These are phyloP conservation scores for Straminergon stramineum DNA, from an alignment of 225 moss, liverwort and hornwort genomes.

Conservation along the genomic window DNA sequence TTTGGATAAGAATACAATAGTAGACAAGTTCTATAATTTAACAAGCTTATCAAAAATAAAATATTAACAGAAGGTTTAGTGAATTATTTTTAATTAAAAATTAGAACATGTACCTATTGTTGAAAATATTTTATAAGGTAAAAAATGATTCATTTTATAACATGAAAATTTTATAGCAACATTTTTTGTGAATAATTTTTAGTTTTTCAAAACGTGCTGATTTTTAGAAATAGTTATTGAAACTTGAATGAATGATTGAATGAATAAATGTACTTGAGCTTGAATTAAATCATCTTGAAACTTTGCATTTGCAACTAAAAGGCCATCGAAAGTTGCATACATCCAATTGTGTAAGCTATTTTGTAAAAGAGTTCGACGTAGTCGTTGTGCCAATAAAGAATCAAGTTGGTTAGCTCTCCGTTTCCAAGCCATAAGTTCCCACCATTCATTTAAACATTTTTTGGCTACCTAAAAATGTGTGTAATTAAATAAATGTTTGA, in stretches of 20 bases:
- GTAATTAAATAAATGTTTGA: background rate
- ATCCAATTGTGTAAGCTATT: conserved; percentile 82
- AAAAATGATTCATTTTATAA: background rate
- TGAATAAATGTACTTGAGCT: conserved; percentile 43
- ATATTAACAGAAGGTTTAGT: background rate
- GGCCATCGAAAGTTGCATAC: conserved; percentile 90
- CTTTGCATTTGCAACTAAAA: conserved; percentile 73
- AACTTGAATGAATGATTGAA: background rate
- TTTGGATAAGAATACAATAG: background rate
- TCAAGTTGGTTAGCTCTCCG: conserved; percentile 59
- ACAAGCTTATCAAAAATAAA: background rate
- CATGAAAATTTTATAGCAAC: too few relatives aligned
- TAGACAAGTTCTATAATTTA: background rate
- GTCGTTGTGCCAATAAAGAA: conserved; percentile 42
- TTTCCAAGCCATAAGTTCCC: conserved; percentile 94
- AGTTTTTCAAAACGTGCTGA: too few relatives aligned
- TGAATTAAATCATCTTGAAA: conserved; percentile 78
- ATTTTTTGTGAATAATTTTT: background rate
- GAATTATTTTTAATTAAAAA: background rate
- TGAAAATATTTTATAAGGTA: too few relatives aligned
- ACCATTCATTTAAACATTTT: conserved; percentile 60
- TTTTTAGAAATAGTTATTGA: too few relatives aligned
- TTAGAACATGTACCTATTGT: too few relatives aligned
- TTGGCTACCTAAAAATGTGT: conserved; percentile 36
- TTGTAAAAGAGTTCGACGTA: conserved; percentile 61